These are phyloP conservation scores for Diaporthe vexans DNA, from an alignment of 2,329 filamentous ascomycete genomes.

Conservation along the genomic window DNA sequence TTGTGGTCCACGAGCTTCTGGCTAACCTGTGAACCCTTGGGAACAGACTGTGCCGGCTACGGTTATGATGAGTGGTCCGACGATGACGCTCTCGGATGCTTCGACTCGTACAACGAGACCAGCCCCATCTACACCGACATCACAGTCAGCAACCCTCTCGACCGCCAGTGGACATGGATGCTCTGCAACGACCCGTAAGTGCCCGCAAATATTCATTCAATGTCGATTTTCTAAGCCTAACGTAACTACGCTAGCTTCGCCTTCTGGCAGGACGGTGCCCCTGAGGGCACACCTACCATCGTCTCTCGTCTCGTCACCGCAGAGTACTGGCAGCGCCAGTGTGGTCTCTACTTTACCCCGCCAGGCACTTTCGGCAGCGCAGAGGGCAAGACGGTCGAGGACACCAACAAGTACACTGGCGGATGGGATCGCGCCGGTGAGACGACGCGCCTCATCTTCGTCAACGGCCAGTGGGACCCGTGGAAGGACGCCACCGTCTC, in stretches of 20 bases:
- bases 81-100: constrained; percentile 61
- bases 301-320: constrained; percentile 55
- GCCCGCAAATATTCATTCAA: neutral
- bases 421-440: constrained; percentile 57
- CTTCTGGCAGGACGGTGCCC: constrained; percentile 61
- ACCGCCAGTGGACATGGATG: constrained; percentile 70
- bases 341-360: constrained; percentile 59
- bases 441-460: constrained; percentile 55
- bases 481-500: constrained; percentile 57
- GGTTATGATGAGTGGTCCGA: constrained; percentile 60
- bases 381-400: constrained; percentile 49
- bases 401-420: constrained; percentile 56
- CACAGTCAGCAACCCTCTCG: constrained; percentile 55
- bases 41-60: constrained; percentile 54
- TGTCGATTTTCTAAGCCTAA: neutral
- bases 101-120: constrained; percentile 60
- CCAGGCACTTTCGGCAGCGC: constrained; percentile 55
- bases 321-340: constrained; percentile 57
- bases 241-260: constrained; percentile 49
- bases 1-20: neutral
- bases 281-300: constrained; percentile 55
- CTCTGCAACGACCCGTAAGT: constrained; percentile 63
- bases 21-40: constrained; percentile 44
- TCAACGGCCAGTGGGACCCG: constrained; percentile 57
- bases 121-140: constrained; percentile 57